phyloP scores from a whole-genome alignment of 2,329 filamentous ascomycete species.

The Salinomyces thailandicus region DNA sequence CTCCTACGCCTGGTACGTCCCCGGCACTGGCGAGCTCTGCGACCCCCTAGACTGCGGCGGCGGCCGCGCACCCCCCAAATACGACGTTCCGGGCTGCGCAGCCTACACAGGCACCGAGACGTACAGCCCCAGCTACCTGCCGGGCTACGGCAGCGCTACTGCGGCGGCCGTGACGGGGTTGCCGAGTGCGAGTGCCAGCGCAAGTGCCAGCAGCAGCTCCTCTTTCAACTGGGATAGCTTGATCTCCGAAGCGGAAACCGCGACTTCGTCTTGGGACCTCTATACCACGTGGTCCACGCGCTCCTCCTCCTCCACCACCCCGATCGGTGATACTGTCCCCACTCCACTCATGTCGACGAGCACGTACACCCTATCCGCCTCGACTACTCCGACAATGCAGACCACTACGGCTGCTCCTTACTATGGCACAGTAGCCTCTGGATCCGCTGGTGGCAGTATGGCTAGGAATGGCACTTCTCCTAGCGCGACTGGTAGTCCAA shows the following conservation, averaged over 20 bases:
- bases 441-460: neutral
- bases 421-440: neutral
- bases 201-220: neutral
- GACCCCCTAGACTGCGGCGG: conserved; percentile 56
- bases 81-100: conserved; percentile 50
- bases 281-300: conserved; percentile 8
- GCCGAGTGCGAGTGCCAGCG: neutral
- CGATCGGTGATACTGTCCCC: neutral
- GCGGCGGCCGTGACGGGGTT: conserved; percentile 3
- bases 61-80: conserved; percentile 52
- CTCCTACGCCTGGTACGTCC: conserved; percentile 49
- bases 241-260: conserved; percentile 6
- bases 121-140: conserved; percentile 43
- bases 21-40: conserved; percentile 55
- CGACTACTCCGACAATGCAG: neutral
- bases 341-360: neutral
- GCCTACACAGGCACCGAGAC: conserved; percentile 46
- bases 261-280: conserved; percentile 9
- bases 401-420: neutral
- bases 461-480: conserved; percentile 7
- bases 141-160: conserved; percentile 18
- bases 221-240: conserved; percentile 7
- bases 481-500: conserved; percentile 3
- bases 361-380: neutral
- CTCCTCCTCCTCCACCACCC: conserved; percentile 4